Evolutionary conservation across 305 asterid species (phyloP).

Genomic region (Solanum hybrid): DNA sequence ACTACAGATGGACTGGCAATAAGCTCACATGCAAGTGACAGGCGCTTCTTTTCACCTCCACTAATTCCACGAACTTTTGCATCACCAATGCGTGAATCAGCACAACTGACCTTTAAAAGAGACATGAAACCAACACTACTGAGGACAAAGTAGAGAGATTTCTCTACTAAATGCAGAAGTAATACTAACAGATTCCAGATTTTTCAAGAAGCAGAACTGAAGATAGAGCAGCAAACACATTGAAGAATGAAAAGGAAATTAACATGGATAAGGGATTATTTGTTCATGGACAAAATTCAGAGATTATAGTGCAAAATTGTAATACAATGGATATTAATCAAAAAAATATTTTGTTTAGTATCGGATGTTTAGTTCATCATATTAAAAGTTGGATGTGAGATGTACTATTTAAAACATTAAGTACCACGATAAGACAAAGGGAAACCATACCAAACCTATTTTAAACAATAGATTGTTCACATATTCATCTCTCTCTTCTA

Average conservation of each 20-base stretch:
- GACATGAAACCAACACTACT: slow-evolving; percentile 3
- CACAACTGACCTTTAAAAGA: slow-evolving; percentile 67
- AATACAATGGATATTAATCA: neutral
- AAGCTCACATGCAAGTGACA: slow-evolving; percentile 89
- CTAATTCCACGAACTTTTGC: slow-evolving; percentile 95
- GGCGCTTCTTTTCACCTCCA: slow-evolving; percentile 97
- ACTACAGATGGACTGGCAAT: slow-evolving; percentile 97
- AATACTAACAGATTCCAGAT: neutral
- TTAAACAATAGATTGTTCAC: slow-evolving; percentile 67
- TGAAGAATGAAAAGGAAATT: neutral
- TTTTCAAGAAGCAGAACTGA: neutral
- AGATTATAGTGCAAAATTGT: neutral
- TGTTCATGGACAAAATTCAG: neutral
- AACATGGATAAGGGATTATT: neutral
- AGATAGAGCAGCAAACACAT: neutral
- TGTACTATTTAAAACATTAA: neutral
- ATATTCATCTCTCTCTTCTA: slow-evolving; percentile 69
- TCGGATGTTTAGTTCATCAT: neutral
- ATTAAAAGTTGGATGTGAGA: neutral
- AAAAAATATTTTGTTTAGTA: neutral
- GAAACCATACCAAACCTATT: slow-evolving; percentile 69
- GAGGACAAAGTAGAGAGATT: neutral
- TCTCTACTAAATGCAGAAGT: neutral
- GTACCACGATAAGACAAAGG: neutral
- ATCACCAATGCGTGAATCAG: slow-evolving; percentile 94